Percentiles rank a stretch among this genome's conserved stretches.
Conservation (phyloP, 768 basidiomycete genomes). For the Omphalotus guepiniiformis region DNA sequence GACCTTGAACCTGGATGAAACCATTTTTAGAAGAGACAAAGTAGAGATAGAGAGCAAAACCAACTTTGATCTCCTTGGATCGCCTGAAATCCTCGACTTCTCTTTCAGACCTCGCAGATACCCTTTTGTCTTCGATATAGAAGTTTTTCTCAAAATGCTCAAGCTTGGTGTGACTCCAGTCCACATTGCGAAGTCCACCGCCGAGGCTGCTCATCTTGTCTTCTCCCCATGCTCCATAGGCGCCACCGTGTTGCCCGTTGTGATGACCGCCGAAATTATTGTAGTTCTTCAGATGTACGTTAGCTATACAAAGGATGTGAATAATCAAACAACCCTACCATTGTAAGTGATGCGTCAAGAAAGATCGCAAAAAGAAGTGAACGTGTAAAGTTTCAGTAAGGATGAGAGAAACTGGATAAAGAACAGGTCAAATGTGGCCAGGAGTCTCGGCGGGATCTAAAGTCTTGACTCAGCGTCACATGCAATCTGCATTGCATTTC, state of each 20-base stretch:
- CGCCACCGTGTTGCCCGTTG: not conserved
- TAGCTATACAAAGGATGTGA: no score
- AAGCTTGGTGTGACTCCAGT: slow-evolving; percentile 75
- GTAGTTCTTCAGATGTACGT: no score
- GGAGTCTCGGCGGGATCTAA: no score
- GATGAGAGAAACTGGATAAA: no score
- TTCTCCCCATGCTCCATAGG: slow-evolving; percentile 19
- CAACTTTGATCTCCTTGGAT: slow-evolving; percentile 82
- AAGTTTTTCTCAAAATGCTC: slow-evolving; percentile 98
- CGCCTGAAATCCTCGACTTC: slow-evolving; percentile 88
- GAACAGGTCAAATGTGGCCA: no score
- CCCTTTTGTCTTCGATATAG: slow-evolving; percentile 86
- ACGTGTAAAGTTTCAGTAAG: no score
- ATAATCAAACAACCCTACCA: no score
- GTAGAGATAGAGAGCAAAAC: slow-evolving; percentile 8
- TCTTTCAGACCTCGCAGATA: slow-evolving; percentile 69
- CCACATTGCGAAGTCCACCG: slow-evolving; percentile 73
- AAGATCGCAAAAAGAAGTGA: no score
- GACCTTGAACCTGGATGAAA: slow-evolving; percentile 74
- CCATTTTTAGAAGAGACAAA: slow-evolving; percentile 3
- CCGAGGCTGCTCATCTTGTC: slow-evolving; percentile 84
- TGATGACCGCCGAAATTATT: slow-evolving; percentile 21
- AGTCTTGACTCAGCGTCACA: no score
- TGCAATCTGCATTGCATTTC: no score
- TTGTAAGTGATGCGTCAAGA: no score